phyloP scores from a whole-genome alignment of 768 basidiomycete genomes.

The Lactarius tabidus region DNA sequence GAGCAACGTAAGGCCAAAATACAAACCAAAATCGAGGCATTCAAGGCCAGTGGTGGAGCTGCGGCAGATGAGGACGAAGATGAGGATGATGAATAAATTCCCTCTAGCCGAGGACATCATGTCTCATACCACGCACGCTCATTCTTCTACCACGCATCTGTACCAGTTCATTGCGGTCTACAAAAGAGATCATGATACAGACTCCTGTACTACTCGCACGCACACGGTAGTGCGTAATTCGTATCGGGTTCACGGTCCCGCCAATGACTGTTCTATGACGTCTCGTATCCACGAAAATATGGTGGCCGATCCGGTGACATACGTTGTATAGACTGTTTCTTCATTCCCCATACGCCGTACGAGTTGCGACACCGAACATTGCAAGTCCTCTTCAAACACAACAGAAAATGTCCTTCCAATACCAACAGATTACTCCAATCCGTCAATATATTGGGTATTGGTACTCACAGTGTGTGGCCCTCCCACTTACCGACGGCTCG shows the following conservation, averaged over 20 bases:
- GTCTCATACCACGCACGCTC: neutral
- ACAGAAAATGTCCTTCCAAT: conserved; percentile 15
- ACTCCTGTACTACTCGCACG: neutral
- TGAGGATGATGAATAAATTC: conserved; percentile 44
- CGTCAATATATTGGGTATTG: neutral
- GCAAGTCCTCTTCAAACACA: conserved; percentile 11
- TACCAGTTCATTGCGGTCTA: neutral
- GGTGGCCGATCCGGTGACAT: conserved; percentile 9
- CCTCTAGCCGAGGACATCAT: neutral
- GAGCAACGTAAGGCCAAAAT: conserved; percentile 79
- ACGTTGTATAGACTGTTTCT: conserved; percentile 11
- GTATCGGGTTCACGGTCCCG: neutral
- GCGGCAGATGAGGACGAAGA: conserved; percentile 43
- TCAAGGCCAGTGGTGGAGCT: conserved; percentile 61
- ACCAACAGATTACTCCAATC: neutral
- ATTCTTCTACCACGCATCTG: neutral
- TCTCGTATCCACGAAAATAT: conserved; percentile 22
- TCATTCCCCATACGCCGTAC: conserved; percentile 6
- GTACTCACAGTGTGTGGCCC: conserved; percentile 65
- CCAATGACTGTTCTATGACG: conserved; percentile 18
- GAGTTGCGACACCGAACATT: conserved; percentile 18
- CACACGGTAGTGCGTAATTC: neutral
- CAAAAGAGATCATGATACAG: neutral
- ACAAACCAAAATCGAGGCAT: conserved; percentile 84
- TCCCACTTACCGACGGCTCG: conserved; percentile 72